Evolutionary conservation across 164 flowering plant species (phyloP), one percentile per base, ranked within the genome.

Genomic region (Chloranthus sessilifolius): DNA sequence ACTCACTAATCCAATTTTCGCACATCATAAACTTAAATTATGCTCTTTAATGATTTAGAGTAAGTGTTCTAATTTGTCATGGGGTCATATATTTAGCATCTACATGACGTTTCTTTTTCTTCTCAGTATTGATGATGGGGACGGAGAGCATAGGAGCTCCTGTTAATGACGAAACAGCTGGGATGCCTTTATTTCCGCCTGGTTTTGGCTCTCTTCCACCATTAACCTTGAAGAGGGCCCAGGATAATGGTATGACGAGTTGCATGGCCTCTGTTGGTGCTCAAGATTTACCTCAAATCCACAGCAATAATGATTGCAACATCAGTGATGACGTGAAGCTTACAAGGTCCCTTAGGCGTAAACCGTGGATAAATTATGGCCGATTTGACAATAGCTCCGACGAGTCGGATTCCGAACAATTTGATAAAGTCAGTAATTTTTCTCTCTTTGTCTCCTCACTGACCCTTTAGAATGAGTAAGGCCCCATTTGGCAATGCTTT

Each of bases 281-380:
- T 24, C 54, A 49, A 58, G 62, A 49, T 45, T 15, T 50, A 49
- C 67, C 55, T 31, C 58, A 60, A 22, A 6, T 40, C 29, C 47
- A 20, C 19, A 38, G 47, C 59, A 70, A 58, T 16, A 4, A 51
- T 12, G 16, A 50, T 21, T 38, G 60, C 19, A 55, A 48, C 26
- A 53, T 33, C 29, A 46, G 47, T 58, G 73, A 75, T 41, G 31
- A 34, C 45, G 46, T 21, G 28, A 60, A 47, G 22, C 22, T 75
- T 41, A 62, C 72, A 58, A 63, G 61, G 54, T 60, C 74, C 52
- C 64, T 69, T 58, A 59, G 59, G 50, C 72, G 47, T 21, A 73
- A 70, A 63, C 83, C 83, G 0, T 73, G 83, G 81, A 72, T 82
- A 60, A 74, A 86, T 52, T 77, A 80, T 56, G 65, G 72, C 28